Conservation (phyloP, 306 rosid genomes). For the Acacia melanoxylon region DNA sequence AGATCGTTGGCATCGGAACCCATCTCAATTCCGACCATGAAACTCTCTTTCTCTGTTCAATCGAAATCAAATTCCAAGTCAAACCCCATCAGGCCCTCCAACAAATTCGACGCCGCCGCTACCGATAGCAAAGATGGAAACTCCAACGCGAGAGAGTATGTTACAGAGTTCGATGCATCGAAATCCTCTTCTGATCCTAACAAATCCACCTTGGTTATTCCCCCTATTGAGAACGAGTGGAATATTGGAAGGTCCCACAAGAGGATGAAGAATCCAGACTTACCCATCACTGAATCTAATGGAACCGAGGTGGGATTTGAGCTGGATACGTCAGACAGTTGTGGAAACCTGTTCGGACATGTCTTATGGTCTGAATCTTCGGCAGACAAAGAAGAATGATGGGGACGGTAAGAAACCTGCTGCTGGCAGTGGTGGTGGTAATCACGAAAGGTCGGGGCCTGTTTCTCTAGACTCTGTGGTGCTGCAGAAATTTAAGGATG, state of each 20-base stretch:
- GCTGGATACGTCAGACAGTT: too few relatives aligned
- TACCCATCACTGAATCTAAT: slow-evolving; percentile 10
- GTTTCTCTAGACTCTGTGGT: slow-evolving; percentile 32
- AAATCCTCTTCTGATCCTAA: slow-evolving; percentile 24
- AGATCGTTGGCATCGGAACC: too few relatives aligned
- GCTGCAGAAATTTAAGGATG: slow-evolving; percentile 60
- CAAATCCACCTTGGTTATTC: slow-evolving; percentile 28
- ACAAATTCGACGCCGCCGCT: slow-evolving; percentile 9
- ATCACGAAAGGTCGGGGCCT: neutral
- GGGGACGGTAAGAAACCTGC: neutral
- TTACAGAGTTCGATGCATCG: slow-evolving; percentile 39
- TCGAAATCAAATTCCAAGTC: too few relatives aligned
- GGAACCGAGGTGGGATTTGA: slow-evolving; percentile 43
- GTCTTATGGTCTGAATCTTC: slow-evolving; percentile 60
- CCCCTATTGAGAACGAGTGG: slow-evolving; percentile 42
- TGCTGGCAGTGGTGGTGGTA: too few relatives aligned
- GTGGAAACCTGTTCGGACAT: slow-evolving; percentile 46
- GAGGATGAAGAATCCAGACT: slow-evolving; percentile 32
- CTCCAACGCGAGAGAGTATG: slow-evolving; percentile 7
- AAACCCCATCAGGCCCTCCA: slow-evolving; percentile 32
- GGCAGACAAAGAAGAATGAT: slow-evolving; percentile 19
- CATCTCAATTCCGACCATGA: too few relatives aligned
- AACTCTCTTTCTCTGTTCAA: too few relatives aligned
- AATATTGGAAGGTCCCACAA: slow-evolving; percentile 32
- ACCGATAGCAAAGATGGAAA: neutral